phyloP scores from a whole-genome alignment of 2,329 filamentous ascomycete genomes.

The Parafenestella ontariensis region DNA sequence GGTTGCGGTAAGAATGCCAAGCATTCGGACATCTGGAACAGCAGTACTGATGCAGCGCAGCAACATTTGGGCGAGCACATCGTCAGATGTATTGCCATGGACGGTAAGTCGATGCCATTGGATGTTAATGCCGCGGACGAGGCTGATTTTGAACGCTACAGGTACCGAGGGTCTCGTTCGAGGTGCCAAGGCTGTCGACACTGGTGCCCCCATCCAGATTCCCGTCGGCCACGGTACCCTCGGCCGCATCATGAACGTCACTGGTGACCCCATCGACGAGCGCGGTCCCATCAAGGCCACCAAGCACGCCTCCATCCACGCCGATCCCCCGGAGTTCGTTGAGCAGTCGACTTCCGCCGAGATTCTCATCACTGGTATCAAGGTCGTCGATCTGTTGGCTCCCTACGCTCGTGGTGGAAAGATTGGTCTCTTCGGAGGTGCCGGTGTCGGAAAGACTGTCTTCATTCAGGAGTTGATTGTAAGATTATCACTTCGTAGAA shows the following conservation, averaged over 20 bases:
- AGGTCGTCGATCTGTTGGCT: conserved; percentile 98
- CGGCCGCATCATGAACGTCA: conserved; percentile 99
- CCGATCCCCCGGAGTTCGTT: conserved; percentile 87
- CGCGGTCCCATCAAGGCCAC: conserved; percentile 95
- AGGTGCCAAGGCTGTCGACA: conserved; percentile 84
- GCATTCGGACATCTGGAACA: conserved; percentile 27
- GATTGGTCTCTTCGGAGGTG: conserved; percentile 99
- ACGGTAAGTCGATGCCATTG: conserved; percentile 69
- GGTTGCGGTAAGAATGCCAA: conserved; percentile 77
- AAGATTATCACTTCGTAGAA: conserved; percentile 42
- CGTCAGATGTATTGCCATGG: conserved; percentile 99
- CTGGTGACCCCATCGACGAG: conserved; percentile 99
- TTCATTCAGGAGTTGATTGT: conserved; percentile 99
- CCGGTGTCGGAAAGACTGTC: conserved; percentile 99
- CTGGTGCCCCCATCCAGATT: conserved; percentile 93
- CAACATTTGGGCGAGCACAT: conserved; percentile 99
- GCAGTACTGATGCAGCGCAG: conserved; percentile 57
- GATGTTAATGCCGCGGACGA: conserved; percentile 2
- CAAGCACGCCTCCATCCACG: conserved; percentile 90
- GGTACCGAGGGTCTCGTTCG: conserved; percentile 99
- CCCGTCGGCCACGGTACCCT: conserved; percentile 93
- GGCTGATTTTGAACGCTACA: conserved; percentile 50
- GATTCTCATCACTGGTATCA: conserved; percentile 98
- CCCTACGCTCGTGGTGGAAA: conserved; percentile 99
- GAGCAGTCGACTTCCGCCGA: conserved; percentile 97